These are phyloP conservation scores for Micractinium sp. DNA, from an alignment of 139 green algal species.

Conservation along the genomic window DNA sequence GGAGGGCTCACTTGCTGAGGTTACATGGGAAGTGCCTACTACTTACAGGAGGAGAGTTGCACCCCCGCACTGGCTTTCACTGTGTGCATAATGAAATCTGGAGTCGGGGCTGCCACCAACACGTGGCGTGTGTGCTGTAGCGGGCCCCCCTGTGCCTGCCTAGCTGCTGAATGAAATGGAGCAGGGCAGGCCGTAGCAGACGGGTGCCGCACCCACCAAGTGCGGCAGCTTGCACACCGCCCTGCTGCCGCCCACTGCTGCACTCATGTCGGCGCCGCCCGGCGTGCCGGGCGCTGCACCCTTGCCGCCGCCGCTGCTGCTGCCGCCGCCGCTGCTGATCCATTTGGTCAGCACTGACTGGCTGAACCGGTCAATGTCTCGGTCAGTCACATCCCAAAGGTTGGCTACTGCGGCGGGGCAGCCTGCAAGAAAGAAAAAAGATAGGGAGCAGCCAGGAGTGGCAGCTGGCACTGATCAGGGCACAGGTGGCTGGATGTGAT, in stretches of 20 bases:
- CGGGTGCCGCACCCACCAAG: slow-evolving; percentile 87
- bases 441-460: background rate
- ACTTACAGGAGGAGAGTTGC: too few species aligned
- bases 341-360: slow-evolving; percentile 70
- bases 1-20: too few species aligned
- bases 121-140: too few species aligned
- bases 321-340: slow-evolving; percentile 38
- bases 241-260: slow-evolving; percentile 57
- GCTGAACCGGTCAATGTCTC: slow-evolving; percentile 93
- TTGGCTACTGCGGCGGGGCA: slow-evolving; percentile 85
- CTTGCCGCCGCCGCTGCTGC: background rate
- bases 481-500: background rate
- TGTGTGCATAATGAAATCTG: too few species aligned
- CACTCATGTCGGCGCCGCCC: slow-evolving; percentile 26
- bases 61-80: too few species aligned
- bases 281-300: background rate
- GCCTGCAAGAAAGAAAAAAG: slow-evolving; percentile 53
- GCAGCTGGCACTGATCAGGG: background rate
- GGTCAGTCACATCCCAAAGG: slow-evolving; percentile 97
- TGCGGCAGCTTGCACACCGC: slow-evolving; percentile 75
- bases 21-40: too few species aligned
- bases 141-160: too few species aligned
- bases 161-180: slow-evolving; percentile 4
- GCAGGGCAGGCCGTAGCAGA: slow-evolving; percentile 90
- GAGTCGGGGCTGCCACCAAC: too few species aligned